Evolutionary conservation across 2,329 filamentous ascomycete species (phyloP).

Genomic region (Sporothrix luriei): DNA sequence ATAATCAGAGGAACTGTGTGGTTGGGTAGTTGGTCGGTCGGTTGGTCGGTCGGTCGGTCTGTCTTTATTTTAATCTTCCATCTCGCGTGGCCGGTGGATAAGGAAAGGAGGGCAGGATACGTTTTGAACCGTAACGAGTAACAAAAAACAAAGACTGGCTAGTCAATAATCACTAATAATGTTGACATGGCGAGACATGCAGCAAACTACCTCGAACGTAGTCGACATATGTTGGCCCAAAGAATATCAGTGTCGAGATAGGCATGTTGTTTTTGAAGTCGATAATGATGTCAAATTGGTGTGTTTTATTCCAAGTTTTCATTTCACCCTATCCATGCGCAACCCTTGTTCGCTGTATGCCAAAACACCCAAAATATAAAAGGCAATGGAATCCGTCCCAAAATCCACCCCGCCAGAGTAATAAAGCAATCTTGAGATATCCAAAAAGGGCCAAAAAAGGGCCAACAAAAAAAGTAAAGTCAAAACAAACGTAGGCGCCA

Average conservation of each 20-base stretch:
- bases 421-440: not conserved
- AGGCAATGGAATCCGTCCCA: not conserved
- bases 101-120: not conserved
- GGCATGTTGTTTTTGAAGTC: not conserved
- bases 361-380: not conserved
- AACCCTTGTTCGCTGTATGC: not conserved
- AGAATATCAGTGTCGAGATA: not conserved
- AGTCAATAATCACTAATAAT: constrained; percentile 16
- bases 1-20: not conserved
- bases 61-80: not conserved
- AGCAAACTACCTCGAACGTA: not conserved
- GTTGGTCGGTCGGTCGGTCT: not conserved
- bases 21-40: too few species aligned
- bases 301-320: not conserved
- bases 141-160: not conserved
- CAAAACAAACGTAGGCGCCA: not conserved
- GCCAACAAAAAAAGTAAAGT: not conserved
- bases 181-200: not conserved
- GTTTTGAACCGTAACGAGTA: not conserved
- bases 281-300: not conserved
- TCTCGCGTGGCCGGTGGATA: not conserved
- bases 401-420: not conserved
- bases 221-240: too few species aligned
- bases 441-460: not conserved
- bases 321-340: not conserved